Evolutionary conservation across 768 basidiomycete species (phyloP), one percentile per base, ranked within the genome.

Genomic region (Lentinula lateritia): DNA sequence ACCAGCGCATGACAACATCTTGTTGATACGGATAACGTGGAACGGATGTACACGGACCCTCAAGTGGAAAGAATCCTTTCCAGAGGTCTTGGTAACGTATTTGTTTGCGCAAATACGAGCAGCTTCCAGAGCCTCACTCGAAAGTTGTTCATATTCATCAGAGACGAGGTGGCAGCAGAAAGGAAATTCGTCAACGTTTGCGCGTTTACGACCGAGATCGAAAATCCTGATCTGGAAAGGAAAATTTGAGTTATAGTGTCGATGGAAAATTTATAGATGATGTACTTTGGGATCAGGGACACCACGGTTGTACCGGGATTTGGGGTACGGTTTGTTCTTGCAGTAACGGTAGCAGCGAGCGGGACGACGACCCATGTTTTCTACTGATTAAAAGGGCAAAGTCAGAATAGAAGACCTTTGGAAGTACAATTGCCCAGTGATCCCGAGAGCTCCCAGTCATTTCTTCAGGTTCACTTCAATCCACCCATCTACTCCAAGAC

Each of bases 91-190:
- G 71, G 94, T 96, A 65, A 98, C 90, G 75, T 98, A 98, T 79
- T 98, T 98, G 92, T 98, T 98, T 75, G 94, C 94, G 73, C 96
- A 98, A 65, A 99, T 99, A 76, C 95, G 95, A 58, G 95, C 95
- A 16, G 96, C 95, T 79, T 99, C 96, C 57, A 98, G 88, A 15
- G 95, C 95, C 75, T 98, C 95, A 41, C 87, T 89, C 13, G 93
- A 95, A 48, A 98, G 83, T 72, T 99, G 95, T 74, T 99, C 95
- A 74, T 96, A 97, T 78, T 98, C 96, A 70, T 98, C 94, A 56
- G 95, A 98, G 62, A 98, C 96, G 60, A 98, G 84, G 74, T 97
- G 95, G 74, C 85, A 88, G 75, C 93, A 94, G 87, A 92, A 98
- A 63, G 95, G 95, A 84, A 98, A 98, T 73, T 98, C 96, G 77